A percentile compares a stretch with the other conserved stretches of the same genome.
Conservation (phyloP, 2,329 filamentous ascomycete species). For the Calonectria multiphialidica region DNA sequence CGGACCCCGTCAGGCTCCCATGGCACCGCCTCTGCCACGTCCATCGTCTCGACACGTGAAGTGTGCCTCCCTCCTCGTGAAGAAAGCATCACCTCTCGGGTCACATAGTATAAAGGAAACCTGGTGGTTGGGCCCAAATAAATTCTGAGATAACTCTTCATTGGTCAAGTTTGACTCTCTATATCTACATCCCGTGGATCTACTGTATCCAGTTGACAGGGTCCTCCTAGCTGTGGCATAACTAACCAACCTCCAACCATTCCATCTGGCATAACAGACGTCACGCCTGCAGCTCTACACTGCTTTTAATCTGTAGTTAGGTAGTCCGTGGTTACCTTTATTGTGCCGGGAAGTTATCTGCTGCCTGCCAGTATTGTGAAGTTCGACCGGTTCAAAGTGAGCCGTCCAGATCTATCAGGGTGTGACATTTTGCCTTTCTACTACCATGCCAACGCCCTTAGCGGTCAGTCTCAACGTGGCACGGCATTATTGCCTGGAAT, state of each 20-base stretch:
- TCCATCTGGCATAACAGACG: neutral
- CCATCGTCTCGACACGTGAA: neutral
- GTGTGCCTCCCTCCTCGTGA: neutral
- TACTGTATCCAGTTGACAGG: neutral
- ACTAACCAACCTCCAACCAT: neutral
- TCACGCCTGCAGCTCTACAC: neutral
- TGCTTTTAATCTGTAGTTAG: neutral
- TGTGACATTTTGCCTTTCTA: too few species aligned
- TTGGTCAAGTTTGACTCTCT: neutral
- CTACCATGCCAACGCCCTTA: neutral
- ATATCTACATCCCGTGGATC: neutral
- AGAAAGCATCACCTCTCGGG: neutral
- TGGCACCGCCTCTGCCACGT: neutral
- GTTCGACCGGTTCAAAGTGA: neutral
- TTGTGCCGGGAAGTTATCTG: neutral
- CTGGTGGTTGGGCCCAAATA: neutral
- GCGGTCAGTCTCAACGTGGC: neutral
- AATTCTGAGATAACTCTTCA: neutral
- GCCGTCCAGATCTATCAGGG: neutral
- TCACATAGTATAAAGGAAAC: neutral
- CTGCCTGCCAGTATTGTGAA: too few species aligned
- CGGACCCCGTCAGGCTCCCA: neutral
- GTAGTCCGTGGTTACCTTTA: neutral
- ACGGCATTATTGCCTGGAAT: neutral
- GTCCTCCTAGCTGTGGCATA: neutral